phyloP scores from a whole-genome alignment of 371 early-diverging fungal species.

The Mortierella sp. region DNA sequence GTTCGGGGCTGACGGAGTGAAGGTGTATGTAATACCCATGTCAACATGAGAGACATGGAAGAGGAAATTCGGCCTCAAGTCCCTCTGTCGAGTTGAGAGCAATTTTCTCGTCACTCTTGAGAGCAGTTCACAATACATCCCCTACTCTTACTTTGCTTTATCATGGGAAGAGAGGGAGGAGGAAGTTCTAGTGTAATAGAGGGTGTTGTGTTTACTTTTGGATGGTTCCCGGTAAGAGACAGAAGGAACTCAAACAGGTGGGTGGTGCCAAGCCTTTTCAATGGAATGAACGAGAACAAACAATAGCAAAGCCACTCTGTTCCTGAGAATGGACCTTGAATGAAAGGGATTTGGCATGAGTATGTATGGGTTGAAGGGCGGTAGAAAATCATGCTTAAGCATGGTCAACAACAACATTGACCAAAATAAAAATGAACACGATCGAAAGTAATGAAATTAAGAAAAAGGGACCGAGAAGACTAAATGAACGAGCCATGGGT shows the following conservation, averaged over 20 bases:
- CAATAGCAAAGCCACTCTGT: not conserved
- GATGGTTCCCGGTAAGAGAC: not conserved
- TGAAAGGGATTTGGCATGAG: too few relatives aligned
- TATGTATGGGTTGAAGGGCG: too few relatives aligned
- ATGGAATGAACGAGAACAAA: not conserved
- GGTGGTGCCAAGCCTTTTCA: too few relatives aligned
- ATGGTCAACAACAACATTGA: not conserved
- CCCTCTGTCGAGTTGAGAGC: not conserved
- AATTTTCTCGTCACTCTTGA: not conserved
- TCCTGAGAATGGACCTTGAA: too few relatives aligned
- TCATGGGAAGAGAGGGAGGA: too few relatives aligned
- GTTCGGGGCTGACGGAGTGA: not conserved
- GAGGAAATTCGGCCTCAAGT: not conserved
- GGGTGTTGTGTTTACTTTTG: not conserved
- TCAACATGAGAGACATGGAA: not conserved
- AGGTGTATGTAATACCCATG: not conserved
- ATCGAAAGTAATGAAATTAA: not conserved
- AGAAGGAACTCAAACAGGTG: not conserved
- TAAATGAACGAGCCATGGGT: not conserved
- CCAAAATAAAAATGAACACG: not conserved
- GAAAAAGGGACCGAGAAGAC: not conserved
- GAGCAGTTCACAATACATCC: not conserved
- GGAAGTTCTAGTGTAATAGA: too few relatives aligned
- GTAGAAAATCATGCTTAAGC: too few relatives aligned
- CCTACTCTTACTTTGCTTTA: too few relatives aligned